Evolutionary conservation across 192 early-diverging fungal genomes (phyloP), one percentile per base, ranked within the genome.

Genomic region (Thamnidium elegans): DNA sequence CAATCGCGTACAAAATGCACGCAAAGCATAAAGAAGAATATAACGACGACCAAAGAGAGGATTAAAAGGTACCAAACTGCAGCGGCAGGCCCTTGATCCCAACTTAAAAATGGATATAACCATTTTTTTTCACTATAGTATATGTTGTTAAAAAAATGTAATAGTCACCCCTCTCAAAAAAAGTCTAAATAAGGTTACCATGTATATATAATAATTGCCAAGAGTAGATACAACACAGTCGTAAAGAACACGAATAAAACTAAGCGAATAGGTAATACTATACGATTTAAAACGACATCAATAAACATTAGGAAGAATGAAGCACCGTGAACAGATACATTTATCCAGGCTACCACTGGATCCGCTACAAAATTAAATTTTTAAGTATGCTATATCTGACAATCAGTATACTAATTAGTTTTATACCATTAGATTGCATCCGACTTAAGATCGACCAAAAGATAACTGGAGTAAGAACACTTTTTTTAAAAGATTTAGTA

Each of bases 61-160:
- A 72, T 55, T 30, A 64, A 23, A n/a, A 71, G 9, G 45, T 77
- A 77, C 70, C 66, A 66, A 21, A 66, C 15, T 21, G 67, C 66
- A 17, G 75, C 66, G 3, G 21, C 34, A 17, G 15, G 34, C 11
- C 75, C 70, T 11, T 58, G 53, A 26, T 32, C 51, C 69, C 75
- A 77, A 36, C 68, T 51, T 32, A 77, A 62, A 39, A 77, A 77
- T 3, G 47, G 39, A 62, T 77, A 77, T 0, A 69, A 59, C 75
- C 75, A 77, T 13, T 60, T 42, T 31, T 58, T 53, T 21, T 55
- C 4, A 19, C 72, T 67, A 67, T 11, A 61, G 4, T 32, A 20
- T 43, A 11, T 14, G 44, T n/a, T n/a, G 26, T 34, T 6, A 26
- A 26, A 26, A 26, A 26, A 26, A 26, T 2, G 26, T 26, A 26